Evolutionary conservation across 331 rosid species (phyloP).

Genomic region (Telfairia occidentalis): DNA sequence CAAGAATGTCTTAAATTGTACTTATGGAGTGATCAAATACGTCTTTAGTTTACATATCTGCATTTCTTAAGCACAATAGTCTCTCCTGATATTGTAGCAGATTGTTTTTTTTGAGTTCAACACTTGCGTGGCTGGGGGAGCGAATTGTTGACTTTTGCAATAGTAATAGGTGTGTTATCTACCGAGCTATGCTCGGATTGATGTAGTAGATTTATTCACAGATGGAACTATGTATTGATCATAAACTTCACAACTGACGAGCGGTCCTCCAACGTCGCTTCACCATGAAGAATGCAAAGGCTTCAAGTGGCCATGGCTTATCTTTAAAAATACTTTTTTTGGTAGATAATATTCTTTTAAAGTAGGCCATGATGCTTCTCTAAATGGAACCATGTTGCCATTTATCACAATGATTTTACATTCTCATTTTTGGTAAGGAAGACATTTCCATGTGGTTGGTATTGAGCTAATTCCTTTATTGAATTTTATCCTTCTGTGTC

Average conservation of each 20-base stretch:
- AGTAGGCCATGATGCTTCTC: conserved; percentile 11
- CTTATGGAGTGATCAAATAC: not conserved
- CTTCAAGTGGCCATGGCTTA: not conserved
- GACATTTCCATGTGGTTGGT: conserved; percentile 20
- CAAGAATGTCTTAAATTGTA: not conserved
- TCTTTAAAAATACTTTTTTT: not conserved
- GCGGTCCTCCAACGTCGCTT: not conserved
- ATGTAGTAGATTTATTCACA: no score
- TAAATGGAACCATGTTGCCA: not conserved
- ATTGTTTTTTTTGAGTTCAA: not conserved
- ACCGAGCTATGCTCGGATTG: no score
- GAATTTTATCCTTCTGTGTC: conserved; percentile 5
- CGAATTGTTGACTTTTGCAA: no score
- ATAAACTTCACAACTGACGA: not conserved
- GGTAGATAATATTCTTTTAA: not conserved
- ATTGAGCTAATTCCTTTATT: not conserved
- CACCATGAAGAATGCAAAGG: not conserved
- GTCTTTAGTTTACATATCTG: not conserved
- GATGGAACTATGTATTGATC: not conserved
- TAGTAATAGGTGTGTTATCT: no score
- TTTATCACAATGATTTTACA: not conserved
- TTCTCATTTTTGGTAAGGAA: not conserved
- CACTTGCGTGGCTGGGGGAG: no score
- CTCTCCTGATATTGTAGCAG: not conserved
- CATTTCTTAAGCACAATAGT: not conserved